phyloP scores from a whole-genome alignment of 768 basidiomycete species.

The Auricularia heimuer region DNA sequence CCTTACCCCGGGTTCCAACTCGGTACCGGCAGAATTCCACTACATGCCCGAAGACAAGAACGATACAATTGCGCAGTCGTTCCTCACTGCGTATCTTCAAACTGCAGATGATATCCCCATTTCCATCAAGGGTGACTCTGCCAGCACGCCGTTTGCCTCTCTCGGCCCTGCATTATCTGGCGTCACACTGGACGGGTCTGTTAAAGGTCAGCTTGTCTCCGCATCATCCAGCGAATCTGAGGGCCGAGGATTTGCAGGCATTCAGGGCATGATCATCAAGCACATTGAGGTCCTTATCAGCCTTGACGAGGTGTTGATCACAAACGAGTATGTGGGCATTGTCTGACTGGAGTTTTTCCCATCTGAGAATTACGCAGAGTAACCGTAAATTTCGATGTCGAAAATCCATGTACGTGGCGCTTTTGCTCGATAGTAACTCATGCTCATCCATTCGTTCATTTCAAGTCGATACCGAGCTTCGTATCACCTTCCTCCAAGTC shows the following conservation, averaged over 20 bases:
- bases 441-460: not conserved
- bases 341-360: slow-evolving; percentile 9
- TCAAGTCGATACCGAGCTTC: slow-evolving; percentile 47
- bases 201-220: slow-evolving; percentile 30
- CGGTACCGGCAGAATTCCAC: slow-evolving; percentile 48
- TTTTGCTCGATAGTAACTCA: slow-evolving; percentile 1
- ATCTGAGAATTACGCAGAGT: slow-evolving; percentile 39
- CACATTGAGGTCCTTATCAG: slow-evolving; percentile 46
- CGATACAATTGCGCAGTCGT: slow-evolving; percentile 26
- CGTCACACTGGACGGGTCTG: slow-evolving; percentile 37
- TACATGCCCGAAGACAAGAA: slow-evolving; percentile 29
- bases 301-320: slow-evolving; percentile 22
- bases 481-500: slow-evolving; percentile 47
- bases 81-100: slow-evolving; percentile 53
- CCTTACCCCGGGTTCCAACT: slow-evolving; percentile 49
- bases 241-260: slow-evolving; percentile 4
- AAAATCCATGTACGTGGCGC: slow-evolving; percentile 11
- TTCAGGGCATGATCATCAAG: slow-evolving; percentile 34
- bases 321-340: not conserved
- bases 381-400: slow-evolving; percentile 46
- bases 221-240: slow-evolving; percentile 3
- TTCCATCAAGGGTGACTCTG: slow-evolving; percentile 47
- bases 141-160: slow-evolving; percentile 54
- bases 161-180: slow-evolving; percentile 45
- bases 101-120: slow-evolving; percentile 37